Evolutionary conservation across 1,284 basidiomycete genomes (phyloP), one percentile per base, ranked within the genome.

Genomic region (Malassezia japonica): DNA sequence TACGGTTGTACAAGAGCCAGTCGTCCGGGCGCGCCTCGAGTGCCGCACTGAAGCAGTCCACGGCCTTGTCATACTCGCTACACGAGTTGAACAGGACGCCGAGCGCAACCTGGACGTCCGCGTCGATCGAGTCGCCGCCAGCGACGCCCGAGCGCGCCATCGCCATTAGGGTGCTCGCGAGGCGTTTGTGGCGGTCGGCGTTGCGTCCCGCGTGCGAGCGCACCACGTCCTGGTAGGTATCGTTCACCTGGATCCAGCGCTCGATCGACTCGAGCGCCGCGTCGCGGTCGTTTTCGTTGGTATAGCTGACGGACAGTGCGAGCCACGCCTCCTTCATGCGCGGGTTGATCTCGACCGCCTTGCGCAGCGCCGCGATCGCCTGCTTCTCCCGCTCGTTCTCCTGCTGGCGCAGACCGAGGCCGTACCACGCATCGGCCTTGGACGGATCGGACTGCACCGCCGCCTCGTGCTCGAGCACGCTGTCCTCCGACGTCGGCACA

Each of bases 391-490:
- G 83, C 74, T 99, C 92, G 73, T 94, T 95, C 75, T 95, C 92
- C 75, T 99, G 92, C 72, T 98, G 94, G 75, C 89, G 92, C 39
- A 99, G 83, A 23, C 94, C 92, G 38, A 98, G 82, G 53, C 85
- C 81, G 67, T 82, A 90, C 92, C 92, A 99, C 6, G 84, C 84
- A 31, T 75, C 66, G 0, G 86, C 83, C 57, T 86, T 80, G 0
- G 74, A 76, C 32, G 85, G 83, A 61, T 90, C 80, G 35, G 79
- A 79, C 69, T 94, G 87, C 8, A 94, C 89, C 7, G 80, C 81
- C 3, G 90, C 91, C 75, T 98, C 92, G 24, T 90, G 79, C 73
- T 91, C 86, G 15, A 96, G 78, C 13, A 72, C 61, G 16, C 58
- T 59, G 29, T 65, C 65, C 29, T 61, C 46, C 8, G 58, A 34